phyloP scores from a whole-genome alignment of 2,329 filamentous ascomycete genomes.

The Plenodomus lindquistii region DNA sequence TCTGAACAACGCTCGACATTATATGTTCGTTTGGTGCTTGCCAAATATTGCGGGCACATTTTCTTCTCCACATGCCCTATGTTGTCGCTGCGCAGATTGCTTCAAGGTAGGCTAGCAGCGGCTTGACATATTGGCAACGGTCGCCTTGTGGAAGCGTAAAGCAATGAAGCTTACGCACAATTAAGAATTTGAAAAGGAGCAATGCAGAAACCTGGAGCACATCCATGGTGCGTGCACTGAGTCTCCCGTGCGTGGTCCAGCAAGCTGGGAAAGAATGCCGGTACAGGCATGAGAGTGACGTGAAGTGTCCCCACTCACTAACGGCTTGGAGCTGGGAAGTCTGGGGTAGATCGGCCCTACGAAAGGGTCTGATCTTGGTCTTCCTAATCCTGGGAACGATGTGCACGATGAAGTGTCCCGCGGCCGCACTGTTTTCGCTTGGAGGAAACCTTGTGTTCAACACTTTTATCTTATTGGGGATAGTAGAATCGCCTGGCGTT shows the following conservation, averaged over 20 bases:
- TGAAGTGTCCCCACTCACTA: conserved; percentile 13
- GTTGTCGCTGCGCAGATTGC: background rate
- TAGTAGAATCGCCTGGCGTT: no score
- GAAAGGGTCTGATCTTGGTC: background rate
- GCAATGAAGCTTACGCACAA: background rate
- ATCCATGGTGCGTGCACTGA: conserved; percentile 4
- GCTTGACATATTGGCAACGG: background rate
- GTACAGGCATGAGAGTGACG: conserved; percentile 9
- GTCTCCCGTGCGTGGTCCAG: background rate
- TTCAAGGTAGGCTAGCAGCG: background rate
- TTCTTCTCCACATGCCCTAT: background rate
- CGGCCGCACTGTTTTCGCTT: background rate
- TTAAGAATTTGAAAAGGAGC: background rate
- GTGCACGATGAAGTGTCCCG: background rate
- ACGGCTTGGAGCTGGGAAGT: conserved; percentile 7
- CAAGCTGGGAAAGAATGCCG: conserved; percentile 1
- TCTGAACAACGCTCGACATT: conserved; percentile 11
- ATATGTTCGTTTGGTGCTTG: background rate
- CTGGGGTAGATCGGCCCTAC: conserved; percentile 19
- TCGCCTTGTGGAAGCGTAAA: background rate
- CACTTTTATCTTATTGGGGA: no score
- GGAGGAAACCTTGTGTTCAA: no score
- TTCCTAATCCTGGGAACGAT: background rate
- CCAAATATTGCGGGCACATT: background rate
- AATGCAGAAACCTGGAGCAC: conserved; percentile 4